Base-by-base conservation (phyloP, 1,139 yeast species). In the Yamadazyma oceani region DNA sequence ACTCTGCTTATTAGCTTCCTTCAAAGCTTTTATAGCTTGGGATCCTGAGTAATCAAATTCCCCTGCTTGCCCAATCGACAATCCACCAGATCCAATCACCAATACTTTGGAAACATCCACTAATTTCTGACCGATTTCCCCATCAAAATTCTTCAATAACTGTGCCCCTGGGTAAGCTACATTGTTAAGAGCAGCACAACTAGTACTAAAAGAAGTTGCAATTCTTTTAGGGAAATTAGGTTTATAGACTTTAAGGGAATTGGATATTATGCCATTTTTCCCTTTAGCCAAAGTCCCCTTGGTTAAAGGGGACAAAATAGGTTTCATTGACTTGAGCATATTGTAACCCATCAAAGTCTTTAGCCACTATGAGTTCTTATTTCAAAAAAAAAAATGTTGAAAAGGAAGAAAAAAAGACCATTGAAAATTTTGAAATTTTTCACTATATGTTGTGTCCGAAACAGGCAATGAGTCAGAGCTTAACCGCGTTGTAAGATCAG, bases 11-110 rank as follows among this genome's bases (percentile, higher is more conserved):
- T 85, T 78, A 39, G 95, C 95, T 66, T 92, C 97, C 60, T 80
- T 86, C 54, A 92, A 72, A 8, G 98, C 98, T 65, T 90, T 90
- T 60, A 90, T 90, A 36, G 97, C 97, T 67, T 90, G 97, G 15
- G 97, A 89, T 42, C 97, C 97, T 28, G 96, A 87, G 67, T 92
- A 92, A 64, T 92, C 99, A 54, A 92, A 92, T 66, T 92, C 99
- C 54, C 99, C 99, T 33, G 99, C 99, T 67, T 92, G 99, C 41
- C 99, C 99, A 59, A 92, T 92, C 38, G 96, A 86, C 44, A 92
- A 75, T 33, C 98, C 99, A 57, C 99, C 99, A 4, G 97, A 90
- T 16, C 98, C 98, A 57, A 92, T 85, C 41, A 92, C 89, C 46
- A 92, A 77, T 15, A 92, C 97, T 54, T 88, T 87, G 44, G 82